Evolutionary conservation across 2,329 filamentous ascomycete species (phyloP), one percentile per base, ranked within the genome.

Genomic region (Mycocentrospora acerina): DNA sequence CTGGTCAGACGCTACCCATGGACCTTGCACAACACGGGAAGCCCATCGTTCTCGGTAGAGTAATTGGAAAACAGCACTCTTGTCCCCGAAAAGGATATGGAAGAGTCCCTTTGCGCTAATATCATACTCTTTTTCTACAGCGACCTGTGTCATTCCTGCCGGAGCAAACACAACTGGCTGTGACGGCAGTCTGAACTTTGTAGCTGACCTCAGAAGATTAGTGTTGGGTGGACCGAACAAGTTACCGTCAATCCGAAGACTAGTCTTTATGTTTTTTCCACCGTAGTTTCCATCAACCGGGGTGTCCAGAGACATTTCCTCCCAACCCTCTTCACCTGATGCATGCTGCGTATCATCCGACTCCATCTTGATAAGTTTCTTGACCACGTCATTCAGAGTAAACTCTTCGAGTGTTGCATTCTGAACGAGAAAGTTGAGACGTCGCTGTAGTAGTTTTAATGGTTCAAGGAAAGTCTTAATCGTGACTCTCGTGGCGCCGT

Each of bases 1-100:
- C 27, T 83, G 77, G 41, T 90, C 86, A 3, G 80, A 73, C 32
- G 83, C 75, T 13, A 77, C 74, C 93, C 93, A 98, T 0, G 91
- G 88, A 0, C 88, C 86, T 67, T 96, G 90, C 2, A 85, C 82
- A 46, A 96, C 90, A 46, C 59, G 52, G 29, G 57, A 53, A 9
- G 60, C 60, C 47, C 57, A 60, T 14, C 55, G 51, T 35, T 95
- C 89, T 62, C 88, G 85, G 63, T 96, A 91, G 19, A 97, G 75
- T 58, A 91, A 83, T 55, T 93, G 89, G 70, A 96, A 98, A 26
- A 97, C 84, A 24, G 90, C 88, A 63, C 88, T 95, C 70, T 91
- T 95, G 67, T 98, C 93, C 25, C 93, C 93, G 67, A 97, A 98
- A 35, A 98, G 78, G 12, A 97, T 88, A 60, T 97, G 91, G 66